A percentile compares a stretch with the other conserved stretches of the same genome.
Conservation (phyloP, 2,329 filamentous ascomycete genomes). For the Talaromyces sp. region DNA sequence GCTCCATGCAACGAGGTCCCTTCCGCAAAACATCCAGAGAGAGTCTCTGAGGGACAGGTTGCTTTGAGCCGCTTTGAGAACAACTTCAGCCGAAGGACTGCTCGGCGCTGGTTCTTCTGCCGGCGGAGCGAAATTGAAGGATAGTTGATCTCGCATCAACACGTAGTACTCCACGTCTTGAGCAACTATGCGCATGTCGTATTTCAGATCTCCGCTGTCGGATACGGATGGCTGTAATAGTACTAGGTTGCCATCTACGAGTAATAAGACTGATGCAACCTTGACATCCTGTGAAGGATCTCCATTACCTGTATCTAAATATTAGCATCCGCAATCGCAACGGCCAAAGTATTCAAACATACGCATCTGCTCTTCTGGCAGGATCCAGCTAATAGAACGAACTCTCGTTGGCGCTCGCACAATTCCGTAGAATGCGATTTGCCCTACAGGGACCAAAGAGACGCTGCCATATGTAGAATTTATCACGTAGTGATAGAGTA, state of each 20-base stretch:
- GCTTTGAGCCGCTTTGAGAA: constrained; percentile 42
- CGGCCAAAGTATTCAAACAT: constrained; percentile 28
- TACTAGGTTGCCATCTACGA: constrained; percentile 97
- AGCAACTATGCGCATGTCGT: constrained; percentile 95
- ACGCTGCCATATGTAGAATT: constrained; percentile 66
- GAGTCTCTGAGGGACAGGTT: constrained; percentile 71
- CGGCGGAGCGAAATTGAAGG: constrained; percentile 46
- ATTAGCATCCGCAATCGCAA: constrained; percentile 19
- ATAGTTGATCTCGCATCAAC: constrained; percentile 79
- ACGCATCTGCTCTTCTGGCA: constrained; percentile 84
- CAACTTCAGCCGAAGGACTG: constrained; percentile 48
- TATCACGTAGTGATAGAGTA: constrained; percentile 92
- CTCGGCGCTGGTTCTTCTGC: constrained; percentile 48
- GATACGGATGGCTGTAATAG: constrained; percentile 82
- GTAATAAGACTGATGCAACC: constrained; percentile 85
- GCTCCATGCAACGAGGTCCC: constrained; percentile 80
- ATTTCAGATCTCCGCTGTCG: constrained; percentile 81
- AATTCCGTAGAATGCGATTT: constrained; percentile 96
- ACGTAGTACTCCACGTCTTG: constrained; percentile 96
- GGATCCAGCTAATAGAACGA: constrained; percentile 88
- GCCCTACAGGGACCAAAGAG: constrained; percentile 85
- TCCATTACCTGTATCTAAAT: constrained; percentile 58
- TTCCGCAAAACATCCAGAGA: constrained; percentile 90
- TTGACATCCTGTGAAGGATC: constrained; percentile 95
- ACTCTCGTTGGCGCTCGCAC: constrained; percentile 90